Percentiles rank a stretch among this genome's conserved stretches.
phyloP scores from a whole-genome alignment of 2,329 filamentous ascomycete genomes.

The Colletotrichum gigasporum region DNA sequence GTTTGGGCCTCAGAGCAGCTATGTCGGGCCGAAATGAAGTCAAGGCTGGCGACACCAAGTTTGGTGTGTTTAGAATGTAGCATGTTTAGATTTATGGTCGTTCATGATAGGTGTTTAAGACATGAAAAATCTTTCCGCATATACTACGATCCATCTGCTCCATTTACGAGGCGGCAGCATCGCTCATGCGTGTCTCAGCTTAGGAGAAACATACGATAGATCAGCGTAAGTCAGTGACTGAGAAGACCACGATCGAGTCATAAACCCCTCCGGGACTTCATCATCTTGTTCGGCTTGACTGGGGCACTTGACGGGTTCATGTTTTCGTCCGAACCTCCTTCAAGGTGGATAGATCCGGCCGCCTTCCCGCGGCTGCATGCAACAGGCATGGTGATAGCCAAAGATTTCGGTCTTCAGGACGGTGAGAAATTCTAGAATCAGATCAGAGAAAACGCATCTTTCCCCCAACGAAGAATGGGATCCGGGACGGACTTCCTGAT shows the following conservation, averaged over 20 bases:
- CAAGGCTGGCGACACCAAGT: constrained; percentile 71
- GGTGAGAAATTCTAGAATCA: background rate
- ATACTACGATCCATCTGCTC: too few relatives aligned
- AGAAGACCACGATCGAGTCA: background rate
- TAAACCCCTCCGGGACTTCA: background rate
- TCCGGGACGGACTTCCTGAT: background rate
- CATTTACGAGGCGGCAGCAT: too few relatives aligned
- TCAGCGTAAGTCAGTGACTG: background rate
- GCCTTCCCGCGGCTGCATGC: background rate
- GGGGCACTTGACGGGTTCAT: background rate
- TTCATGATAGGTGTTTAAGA: background rate
- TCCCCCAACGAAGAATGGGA: background rate
- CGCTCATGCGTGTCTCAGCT: too few relatives aligned
- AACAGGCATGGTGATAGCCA: background rate
- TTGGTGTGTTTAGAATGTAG: constrained; percentile 87
- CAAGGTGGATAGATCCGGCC: background rate
- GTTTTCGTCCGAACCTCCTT: background rate
- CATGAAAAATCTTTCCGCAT: background rate
- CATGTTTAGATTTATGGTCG: background rate
- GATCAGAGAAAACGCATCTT: background rate
- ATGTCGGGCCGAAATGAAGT: constrained; percentile 73
- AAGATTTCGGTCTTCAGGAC: background rate
- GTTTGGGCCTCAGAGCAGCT: constrained; percentile 76
- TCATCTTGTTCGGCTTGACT: background rate
- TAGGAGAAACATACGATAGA: background rate